Percentiles rank a stretch among this genome's conserved stretches.
Evolutionary conservation across 2,329 filamentous ascomycete genomes (phyloP).

Genomic region (Aspergillus arachidicola): DNA sequence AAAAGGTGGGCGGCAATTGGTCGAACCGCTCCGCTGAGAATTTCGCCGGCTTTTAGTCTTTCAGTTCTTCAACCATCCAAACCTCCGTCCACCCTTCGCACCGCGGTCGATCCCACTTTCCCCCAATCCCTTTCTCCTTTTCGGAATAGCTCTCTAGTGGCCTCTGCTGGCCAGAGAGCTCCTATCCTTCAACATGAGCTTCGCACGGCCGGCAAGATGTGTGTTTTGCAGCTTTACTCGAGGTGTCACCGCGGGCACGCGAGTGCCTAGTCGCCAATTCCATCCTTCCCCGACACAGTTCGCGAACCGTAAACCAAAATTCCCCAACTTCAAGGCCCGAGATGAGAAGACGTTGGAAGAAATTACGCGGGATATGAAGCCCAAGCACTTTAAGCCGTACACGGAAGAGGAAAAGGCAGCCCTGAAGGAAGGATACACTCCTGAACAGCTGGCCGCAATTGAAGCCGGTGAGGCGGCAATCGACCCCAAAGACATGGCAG

Average conservation of each 20-base stretch:
- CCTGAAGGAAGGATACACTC: conserved; percentile 71
- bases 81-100: conserved; percentile 9
- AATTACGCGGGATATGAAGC: conserved; percentile 26
- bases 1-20: conserved; percentile 28
- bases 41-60: conserved; percentile 21
- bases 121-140: conserved; percentile 4
- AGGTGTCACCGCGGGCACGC: conserved; percentile 39
- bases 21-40: conserved; percentile 27
- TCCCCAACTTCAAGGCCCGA: conserved; percentile 41
- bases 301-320: conserved; percentile 42
- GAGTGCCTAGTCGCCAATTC: conserved; percentile 52
- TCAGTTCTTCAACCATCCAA: conserved; percentile 14
- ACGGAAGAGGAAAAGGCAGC: conserved; percentile 64
- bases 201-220: conserved; percentile 53
- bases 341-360: conserved; percentile 31
- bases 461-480: conserved; percentile 78
- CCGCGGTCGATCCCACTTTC: conserved; percentile 3
- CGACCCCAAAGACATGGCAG: conserved; percentile 70
- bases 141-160: conserved; percentile 21
- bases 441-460: conserved; percentile 79
- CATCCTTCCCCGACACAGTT: conserved; percentile 46
- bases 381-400: conserved; percentile 58
- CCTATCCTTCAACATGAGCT: conserved; percentile 46
- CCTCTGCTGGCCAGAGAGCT: conserved; percentile 34
- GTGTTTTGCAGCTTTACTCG: conserved; percentile 53